Base-by-base conservation (phyloP, 345 rosid genomes). In the Syzygium aromaticum region DNA sequence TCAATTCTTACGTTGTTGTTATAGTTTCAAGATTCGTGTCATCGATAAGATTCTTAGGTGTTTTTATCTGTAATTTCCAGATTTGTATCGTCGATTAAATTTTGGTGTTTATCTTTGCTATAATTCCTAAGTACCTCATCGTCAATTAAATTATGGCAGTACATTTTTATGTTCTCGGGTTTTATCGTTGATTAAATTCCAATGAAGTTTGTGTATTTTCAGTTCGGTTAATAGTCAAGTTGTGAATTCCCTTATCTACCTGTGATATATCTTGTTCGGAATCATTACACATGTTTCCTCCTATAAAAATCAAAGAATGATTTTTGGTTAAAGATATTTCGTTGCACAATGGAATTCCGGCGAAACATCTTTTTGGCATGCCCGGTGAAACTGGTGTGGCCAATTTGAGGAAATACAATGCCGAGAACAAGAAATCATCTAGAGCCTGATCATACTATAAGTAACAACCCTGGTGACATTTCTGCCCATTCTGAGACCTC, bases 401-500 rank as follows among this genome's bases (percentile, higher is more conserved):
- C 2, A 0, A 61, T 61, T 61, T n/a, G 6, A 61, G 17, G 73
- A n/a, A 59, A 25, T 61, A n/a, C 33, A 61, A 13, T 61, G 73
- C 17, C 17, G 5, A 14, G 19, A 61, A n/a, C 33, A 61, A 61
- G 9, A 17, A 61, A 61, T 61, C 73, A 5, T 61, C 27, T 15
- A n/a, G 4, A 61, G 33, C 33, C 0, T n/a, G 3, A 61, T n/a
- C 73, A n/a, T 61, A 13, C 9, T n/a, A 6, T 0, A 1, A 3
- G 73, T n/a, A 61, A n/a, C 73, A 61, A 13, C 33, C 28, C 33
- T 27, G 0, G 27, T 61, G 73, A 61, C 6, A n/a, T 0, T 0
- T 6, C 28, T 61, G n/a, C 33, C 73, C 33, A 61, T 0, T 61
- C 15, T 16, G 3, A 61, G 73, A n/a, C 33, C 9, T 27, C 8